Evolutionary conservation across 2,329 filamentous ascomycete genomes (phyloP).

Genomic region (Penicillium sp.): DNA sequence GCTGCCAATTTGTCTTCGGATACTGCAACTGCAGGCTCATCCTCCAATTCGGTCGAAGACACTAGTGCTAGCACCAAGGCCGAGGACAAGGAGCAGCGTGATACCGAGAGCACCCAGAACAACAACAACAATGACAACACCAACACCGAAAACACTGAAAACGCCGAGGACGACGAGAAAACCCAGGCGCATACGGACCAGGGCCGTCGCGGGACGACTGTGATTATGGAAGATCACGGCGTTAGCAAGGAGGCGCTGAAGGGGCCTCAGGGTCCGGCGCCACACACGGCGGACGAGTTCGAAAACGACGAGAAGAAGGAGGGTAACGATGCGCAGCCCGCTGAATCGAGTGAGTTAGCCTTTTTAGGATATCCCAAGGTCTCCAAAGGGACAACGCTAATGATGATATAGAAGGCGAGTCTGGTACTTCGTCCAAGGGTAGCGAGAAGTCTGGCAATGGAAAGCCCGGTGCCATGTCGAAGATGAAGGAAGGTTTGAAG

Average conservation of each 20-base stretch:
- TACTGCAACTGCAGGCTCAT: not conserved
- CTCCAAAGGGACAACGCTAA: not conserved
- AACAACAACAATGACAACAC: too few relatives aligned
- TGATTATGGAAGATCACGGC: not conserved
- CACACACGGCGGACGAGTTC: conserved; percentile 26
- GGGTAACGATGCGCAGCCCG: conserved; percentile 1
- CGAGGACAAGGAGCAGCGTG: conserved; percentile 15
- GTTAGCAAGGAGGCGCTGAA: conserved; percentile 30
- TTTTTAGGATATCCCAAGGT: not conserved
- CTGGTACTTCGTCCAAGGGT: conserved; percentile 6
- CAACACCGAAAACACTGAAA: not conserved
- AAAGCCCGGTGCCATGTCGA: conserved; percentile 17
- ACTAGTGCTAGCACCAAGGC: not conserved
- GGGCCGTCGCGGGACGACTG: not conserved
- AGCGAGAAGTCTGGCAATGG: conserved; percentile 8
- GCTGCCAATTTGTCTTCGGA: not conserved
- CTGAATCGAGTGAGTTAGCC: conserved; percentile 2
- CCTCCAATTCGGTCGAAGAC: not conserved
- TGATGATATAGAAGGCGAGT: not conserved
- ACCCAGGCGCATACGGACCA: not conserved
- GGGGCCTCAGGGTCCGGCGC: conserved; percentile 26
- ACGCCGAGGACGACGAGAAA: conserved; percentile 1
- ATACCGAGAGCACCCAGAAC: conserved; percentile 3
- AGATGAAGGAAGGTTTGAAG: conserved; percentile 22
- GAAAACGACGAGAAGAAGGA: conserved; percentile 25